Conservation (phyloP, 306 rosid genomes). For the Dryas octopetala region DNA sequence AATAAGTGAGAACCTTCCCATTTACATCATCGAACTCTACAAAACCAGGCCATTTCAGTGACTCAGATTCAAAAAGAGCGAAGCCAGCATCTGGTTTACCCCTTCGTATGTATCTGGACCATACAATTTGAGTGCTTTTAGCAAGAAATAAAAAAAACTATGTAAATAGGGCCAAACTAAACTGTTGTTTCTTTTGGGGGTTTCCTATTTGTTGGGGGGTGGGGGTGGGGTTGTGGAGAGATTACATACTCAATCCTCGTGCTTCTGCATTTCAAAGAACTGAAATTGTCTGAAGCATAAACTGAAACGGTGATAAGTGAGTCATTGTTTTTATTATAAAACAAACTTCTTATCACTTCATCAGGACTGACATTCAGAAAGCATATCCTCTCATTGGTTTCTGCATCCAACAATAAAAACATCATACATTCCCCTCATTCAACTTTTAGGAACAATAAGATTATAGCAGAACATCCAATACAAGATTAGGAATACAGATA, state of each 20-base stretch:
- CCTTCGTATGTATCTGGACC: slow-evolving; percentile 71
- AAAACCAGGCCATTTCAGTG: slow-evolving; percentile 95
- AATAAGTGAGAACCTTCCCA: slow-evolving; percentile 88
- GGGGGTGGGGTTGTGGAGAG: background rate
- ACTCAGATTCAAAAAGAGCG: slow-evolving; percentile 86
- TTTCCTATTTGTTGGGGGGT: background rate
- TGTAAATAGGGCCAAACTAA: background rate
- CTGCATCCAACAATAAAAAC: slow-evolving; percentile 51
- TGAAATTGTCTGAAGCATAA: slow-evolving; percentile 91
- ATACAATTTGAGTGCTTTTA: slow-evolving; percentile 27
- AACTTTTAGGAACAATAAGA: slow-evolving; percentile 21
- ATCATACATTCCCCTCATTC: slow-evolving; percentile 12
- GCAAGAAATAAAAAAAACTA: slow-evolving; percentile 11
- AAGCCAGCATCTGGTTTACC: slow-evolving; percentile 90
- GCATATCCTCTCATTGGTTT: slow-evolving; percentile 81
- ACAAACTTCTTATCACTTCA: slow-evolving; percentile 88
- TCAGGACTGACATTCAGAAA: slow-evolving; percentile 83
- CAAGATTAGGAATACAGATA: background rate
- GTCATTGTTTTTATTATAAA: slow-evolving; percentile 88
- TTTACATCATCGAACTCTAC: slow-evolving; percentile 96
- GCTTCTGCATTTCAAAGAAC: slow-evolving; percentile 89
- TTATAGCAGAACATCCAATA: slow-evolving; percentile 1
- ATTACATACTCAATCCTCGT: slow-evolving; percentile 79
- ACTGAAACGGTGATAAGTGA: slow-evolving; percentile 92
- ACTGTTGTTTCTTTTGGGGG: background rate